A percentile compares a stretch with the other conserved stretches of the same genome.
Evolutionary conservation across 441 rosid genomes (phyloP).

Genomic region (Populus hybrid): DNA sequence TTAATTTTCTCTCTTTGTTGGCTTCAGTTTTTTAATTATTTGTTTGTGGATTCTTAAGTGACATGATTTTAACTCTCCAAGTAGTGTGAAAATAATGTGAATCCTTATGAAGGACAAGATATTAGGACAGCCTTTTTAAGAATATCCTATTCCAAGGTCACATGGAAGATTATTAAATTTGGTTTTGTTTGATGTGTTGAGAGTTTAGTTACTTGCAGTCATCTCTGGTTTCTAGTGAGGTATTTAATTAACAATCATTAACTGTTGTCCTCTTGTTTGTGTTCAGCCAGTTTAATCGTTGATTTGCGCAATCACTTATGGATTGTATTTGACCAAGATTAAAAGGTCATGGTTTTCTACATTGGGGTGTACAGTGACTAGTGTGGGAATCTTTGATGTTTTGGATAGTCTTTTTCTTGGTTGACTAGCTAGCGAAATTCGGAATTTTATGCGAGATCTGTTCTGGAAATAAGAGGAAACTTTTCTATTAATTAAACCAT

Average conservation of each 20-base stretch:
- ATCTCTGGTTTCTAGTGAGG: conserved; percentile 26
- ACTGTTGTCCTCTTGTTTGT: conserved; percentile 32
- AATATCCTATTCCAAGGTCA: conserved; percentile 51
- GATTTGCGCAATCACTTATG: conserved; percentile 23
- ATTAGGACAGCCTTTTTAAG: conserved; percentile 44
- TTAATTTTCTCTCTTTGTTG: conserved; percentile 21
- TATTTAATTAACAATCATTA: conserved; percentile 36
- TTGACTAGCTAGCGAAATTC: conserved; percentile 36
- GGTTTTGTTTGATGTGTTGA: conserved; percentile 29
- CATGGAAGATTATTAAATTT: conserved; percentile 48
- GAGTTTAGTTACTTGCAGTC: conserved; percentile 30
- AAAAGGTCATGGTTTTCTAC: conserved; percentile 30
- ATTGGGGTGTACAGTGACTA: conserved; percentile 28
- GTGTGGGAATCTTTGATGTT: conserved; percentile 40
- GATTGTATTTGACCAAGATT: conserved; percentile 50
- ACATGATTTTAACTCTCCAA: conserved; percentile 17
- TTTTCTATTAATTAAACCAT: conserved; percentile 15
- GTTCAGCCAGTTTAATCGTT: conserved; percentile 48
- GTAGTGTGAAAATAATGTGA: conserved; percentile 30
- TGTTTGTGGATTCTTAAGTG: conserved; percentile 1
- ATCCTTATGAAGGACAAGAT: conserved; percentile 33
- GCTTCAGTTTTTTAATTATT: conserved; percentile 5
- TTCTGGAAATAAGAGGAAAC: conserved; percentile 30
- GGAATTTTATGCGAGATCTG: conserved; percentile 38
- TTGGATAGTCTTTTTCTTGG: conserved; percentile 21